These are phyloP conservation scores for Ogataea pilisensis DNA, from an alignment of 805 yeast genomes.

Conservation along the genomic window DNA sequence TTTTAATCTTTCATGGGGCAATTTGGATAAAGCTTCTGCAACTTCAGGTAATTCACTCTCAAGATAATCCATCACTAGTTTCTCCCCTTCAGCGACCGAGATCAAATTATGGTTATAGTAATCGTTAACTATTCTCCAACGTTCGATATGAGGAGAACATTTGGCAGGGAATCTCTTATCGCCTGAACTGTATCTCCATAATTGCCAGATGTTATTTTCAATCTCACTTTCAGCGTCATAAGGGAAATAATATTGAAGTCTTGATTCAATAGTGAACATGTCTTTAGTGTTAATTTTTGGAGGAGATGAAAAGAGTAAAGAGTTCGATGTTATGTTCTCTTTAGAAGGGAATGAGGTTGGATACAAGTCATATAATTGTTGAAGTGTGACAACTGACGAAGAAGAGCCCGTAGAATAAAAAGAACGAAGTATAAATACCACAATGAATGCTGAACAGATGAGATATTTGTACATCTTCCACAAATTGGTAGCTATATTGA, in stretches of 20 bases:
- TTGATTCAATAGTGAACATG: slow-evolving; percentile 24
- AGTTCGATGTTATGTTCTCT: slow-evolving; percentile 1
- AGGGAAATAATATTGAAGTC: slow-evolving; percentile 23
- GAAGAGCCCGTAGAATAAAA: slow-evolving; percentile 1
- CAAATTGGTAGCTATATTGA: neutral
- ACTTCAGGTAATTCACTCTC: slow-evolving; percentile 39
- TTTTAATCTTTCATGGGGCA: slow-evolving; percentile 45
- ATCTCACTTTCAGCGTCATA: slow-evolving; percentile 18
- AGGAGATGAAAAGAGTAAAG: slow-evolving; percentile 5
- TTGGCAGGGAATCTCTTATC: slow-evolving; percentile 16
- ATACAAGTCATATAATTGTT: slow-evolving; percentile 6
- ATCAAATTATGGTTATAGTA: slow-evolving; percentile 21
- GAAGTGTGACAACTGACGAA: neutral
- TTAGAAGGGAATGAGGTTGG: slow-evolving; percentile 4
- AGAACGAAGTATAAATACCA: slow-evolving; percentile 6
- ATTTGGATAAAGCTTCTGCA: slow-evolving; percentile 38
- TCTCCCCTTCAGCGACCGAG: slow-evolving; percentile 15
- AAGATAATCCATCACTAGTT: slow-evolving; percentile 15
- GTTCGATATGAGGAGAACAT: slow-evolving; percentile 16
- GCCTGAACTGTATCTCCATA: slow-evolving; percentile 24
- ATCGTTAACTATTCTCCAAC: slow-evolving; percentile 21
- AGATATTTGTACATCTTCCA: slow-evolving; percentile 10
- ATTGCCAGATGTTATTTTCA: slow-evolving; percentile 31
- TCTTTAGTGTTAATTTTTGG: slow-evolving; percentile 20
- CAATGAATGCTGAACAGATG: slow-evolving; percentile 5